Evolutionary conservation across 2,329 filamentous ascomycete species (phyloP), one percentile per base, ranked within the genome.

Genomic region (Neospermospora avenae): DNA sequence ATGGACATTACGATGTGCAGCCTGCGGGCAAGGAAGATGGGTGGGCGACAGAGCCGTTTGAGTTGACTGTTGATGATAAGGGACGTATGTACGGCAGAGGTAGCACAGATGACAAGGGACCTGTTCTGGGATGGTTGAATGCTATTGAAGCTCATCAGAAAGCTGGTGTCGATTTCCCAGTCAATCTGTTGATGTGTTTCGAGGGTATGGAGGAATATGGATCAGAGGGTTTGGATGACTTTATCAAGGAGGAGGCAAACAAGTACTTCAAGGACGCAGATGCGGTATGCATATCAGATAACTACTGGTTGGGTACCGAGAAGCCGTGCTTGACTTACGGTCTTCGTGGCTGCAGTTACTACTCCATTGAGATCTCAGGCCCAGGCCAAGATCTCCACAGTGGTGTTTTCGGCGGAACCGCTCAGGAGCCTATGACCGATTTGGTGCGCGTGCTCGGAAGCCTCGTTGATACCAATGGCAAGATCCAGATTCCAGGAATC

Each of bases 171-270:
- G 93, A 97, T 55, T 91, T 99, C 74, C 95, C 95, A 8, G 95
- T 99, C 72, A 99, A 99, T 79, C 82, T 99, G 67, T 85, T 99
- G 66, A 98, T 97, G 91, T 99, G 95, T 81, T 98, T 99, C 70
- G 95, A 99, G 81, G 95, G 95, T 52, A 99, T 99, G 95, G 95
- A 99, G 79, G 95, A 99, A 80, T 96, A 96, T 74, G 95, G 95
- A 54, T 97, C 93, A 0, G 93, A 98, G 74, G 95, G 95, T 39
- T 83, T 99, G 58, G 95, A 99, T 72, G 93, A 96, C 69, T 89
- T 98, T 67, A 97, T 99, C 77, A 83, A 89, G 68, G 87, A 84
- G 49, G 95, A 99, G 78, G 92, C 89, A 67, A 91, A 96, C 79
- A 89, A 90, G 70, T 98, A 88, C 81, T 99, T 99, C 80, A 91